Evolutionary conservation across 345 rosid species (phyloP).

Genomic region (Ricinus communis): DNA sequence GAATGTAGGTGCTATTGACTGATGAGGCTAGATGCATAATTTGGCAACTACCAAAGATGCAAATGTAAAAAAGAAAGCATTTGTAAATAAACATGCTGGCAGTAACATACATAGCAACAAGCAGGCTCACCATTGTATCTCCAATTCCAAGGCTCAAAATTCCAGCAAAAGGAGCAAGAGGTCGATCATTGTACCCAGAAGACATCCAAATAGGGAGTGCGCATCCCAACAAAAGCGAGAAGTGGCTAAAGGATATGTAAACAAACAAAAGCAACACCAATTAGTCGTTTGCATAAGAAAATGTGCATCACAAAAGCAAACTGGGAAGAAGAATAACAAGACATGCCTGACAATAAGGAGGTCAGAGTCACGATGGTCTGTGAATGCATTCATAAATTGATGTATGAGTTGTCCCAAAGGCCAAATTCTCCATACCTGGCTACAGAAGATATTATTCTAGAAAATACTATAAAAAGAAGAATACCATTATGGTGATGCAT

Average conservation of each 20-base stretch:
- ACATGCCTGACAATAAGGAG: constrained; percentile 80
- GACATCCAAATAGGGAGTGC: constrained; percentile 99
- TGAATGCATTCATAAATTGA: constrained; percentile 91
- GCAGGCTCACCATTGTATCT: constrained; percentile 82
- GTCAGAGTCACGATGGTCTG: constrained; percentile 97
- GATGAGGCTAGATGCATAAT: neutral
- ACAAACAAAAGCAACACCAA: constrained; percentile 11
- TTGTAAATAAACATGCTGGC: neutral
- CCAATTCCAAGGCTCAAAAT: constrained; percentile 98
- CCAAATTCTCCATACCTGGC: constrained; percentile 87
- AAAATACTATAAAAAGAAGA: neutral
- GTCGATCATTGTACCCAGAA: constrained; percentile 86
- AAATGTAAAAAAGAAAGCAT: constrained; percentile 10
- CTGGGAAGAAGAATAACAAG: constrained; percentile 1
- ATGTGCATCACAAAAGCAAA: constrained; percentile 13
- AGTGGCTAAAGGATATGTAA: constrained; percentile 54
- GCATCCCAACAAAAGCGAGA: constrained; percentile 91
- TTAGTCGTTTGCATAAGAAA: constrained; percentile 6
- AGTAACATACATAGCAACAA: neutral
- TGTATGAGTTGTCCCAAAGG: constrained; percentile 74
- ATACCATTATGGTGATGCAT: neutral
- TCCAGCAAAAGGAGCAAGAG: constrained; percentile 94
- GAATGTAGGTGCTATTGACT: neutral
- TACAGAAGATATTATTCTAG: constrained; percentile 9
- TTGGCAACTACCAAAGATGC: neutral